Percentiles rank a stretch among this genome's conserved stretches.
Evolutionary conservation across 1,139 yeast species (phyloP).

Genomic region (Magnusiomyces clavatus): DNA sequence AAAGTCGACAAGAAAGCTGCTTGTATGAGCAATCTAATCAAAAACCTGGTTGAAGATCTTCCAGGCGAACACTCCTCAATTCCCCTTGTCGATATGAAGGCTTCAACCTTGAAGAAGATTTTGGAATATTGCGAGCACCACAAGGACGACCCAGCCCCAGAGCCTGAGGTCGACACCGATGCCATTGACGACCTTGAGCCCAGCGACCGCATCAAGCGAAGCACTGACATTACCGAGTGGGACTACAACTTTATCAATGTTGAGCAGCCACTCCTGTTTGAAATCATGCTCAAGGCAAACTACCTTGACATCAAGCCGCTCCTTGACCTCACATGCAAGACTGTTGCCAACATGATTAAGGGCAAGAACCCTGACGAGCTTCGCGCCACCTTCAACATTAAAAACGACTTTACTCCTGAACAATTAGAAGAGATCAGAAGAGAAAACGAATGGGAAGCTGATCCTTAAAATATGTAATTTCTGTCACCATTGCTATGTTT

Average conservation of each 20-base stretch:
- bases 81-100: slow-evolving; percentile 70
- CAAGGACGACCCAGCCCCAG: slow-evolving; percentile 59
- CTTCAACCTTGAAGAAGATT: slow-evolving; percentile 77
- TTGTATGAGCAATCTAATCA: slow-evolving; percentile 79
- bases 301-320: slow-evolving; percentile 89
- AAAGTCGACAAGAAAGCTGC: slow-evolving; percentile 69
- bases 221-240: slow-evolving; percentile 71
- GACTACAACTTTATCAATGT: slow-evolving; percentile 92
- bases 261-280: slow-evolving; percentile 97
- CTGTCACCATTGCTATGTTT: no score
- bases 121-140: slow-evolving; percentile 98
- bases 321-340: slow-evolving; percentile 92
- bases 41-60: slow-evolving; percentile 65
- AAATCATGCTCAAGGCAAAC: slow-evolving; percentile 92
- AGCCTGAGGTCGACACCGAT: slow-evolving; percentile 11
- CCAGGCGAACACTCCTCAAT: slow-evolving; percentile 66
- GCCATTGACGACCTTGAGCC: no score
- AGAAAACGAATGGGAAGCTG: slow-evolving; percentile 18
- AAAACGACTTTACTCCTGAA: slow-evolving; percentile 93
- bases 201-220: slow-evolving; percentile 30
- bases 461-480: no score
- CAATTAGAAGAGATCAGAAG: slow-evolving; percentile 97
- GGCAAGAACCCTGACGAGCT: slow-evolving; percentile 96
- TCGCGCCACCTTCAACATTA: slow-evolving; percentile 91
- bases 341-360: slow-evolving; percentile 96